A percentile compares a stretch with the other conserved stretches of the same genome.
These are phyloP conservation scores for Quercus bicolor DNA, from an alignment of 306 rosid species.

Conservation along the genomic window DNA sequence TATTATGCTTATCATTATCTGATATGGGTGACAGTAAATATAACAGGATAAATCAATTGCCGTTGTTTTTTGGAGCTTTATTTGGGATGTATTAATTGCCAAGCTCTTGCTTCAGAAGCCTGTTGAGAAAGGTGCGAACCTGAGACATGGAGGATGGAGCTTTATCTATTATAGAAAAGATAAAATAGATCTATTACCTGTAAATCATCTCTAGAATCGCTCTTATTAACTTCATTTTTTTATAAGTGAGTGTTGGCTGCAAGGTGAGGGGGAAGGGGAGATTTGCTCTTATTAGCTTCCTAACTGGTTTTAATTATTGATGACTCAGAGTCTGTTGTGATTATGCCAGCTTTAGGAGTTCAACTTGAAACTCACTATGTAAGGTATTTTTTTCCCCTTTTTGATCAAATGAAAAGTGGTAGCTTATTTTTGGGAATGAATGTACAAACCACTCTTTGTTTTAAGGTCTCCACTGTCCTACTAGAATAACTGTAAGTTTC, in stretches of 20 bases:
- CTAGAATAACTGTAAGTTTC: neutral
- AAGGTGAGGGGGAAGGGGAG: too few species aligned
- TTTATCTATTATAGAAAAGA: constrained; percentile 5
- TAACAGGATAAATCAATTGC: constrained; percentile 53
- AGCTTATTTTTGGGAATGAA: neutral
- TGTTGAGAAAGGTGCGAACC: constrained; percentile 63
- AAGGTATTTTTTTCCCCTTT: constrained; percentile 42
- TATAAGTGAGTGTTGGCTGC: too few species aligned
- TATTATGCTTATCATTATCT: constrained; percentile 5
- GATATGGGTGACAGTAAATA: neutral
- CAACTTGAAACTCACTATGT: constrained; percentile 78
- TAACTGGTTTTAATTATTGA: constrained; percentile 8
- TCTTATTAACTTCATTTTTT: constrained; percentile 2
- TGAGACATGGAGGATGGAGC: neutral
- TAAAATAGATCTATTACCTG: neutral
- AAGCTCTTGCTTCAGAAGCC: constrained; percentile 55
- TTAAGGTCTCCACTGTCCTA: neutral
- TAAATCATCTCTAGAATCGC: neutral
- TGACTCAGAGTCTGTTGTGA: constrained; percentile 68
- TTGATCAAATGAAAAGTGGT: neutral
- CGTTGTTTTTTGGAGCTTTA: constrained; percentile 48
- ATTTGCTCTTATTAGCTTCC: neutral
- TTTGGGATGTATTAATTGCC: constrained; percentile 51
- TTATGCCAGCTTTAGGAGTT: constrained; percentile 92
- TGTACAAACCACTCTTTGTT: neutral